Base-by-base conservation (phyloP, 2,329 filamentous ascomycete genomes). In the Thyridium curvatum region DNA sequence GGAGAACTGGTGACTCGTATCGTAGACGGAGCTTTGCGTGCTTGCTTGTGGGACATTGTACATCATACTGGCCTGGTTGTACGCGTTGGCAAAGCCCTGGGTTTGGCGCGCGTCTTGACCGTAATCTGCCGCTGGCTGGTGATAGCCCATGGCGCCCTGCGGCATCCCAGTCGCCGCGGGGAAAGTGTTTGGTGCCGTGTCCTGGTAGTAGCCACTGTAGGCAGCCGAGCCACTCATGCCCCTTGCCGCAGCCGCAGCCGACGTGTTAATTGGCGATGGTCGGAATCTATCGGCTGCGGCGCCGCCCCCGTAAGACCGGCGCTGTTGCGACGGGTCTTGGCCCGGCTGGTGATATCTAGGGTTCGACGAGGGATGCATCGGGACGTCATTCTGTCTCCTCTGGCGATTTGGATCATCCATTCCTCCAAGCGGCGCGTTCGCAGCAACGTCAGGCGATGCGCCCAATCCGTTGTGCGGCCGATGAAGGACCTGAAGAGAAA, bases 401-500 rank as follows among this genome's bases (percentile, higher is more conserved):
- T 79, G 72, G 59, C 76, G 79, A 64, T 77, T 77, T 68, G 82
- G 78, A 66, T 84, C 80, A 71, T 91, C 86, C 86, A 93, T 93
- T 59, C 78, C 80, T 65, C 64, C 60, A 69, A 69, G 60, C 56
- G 67, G 64, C 60, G 66, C 62, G 62, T 71, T 64, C 55, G 64
- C 60, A 63, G 68, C 66, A 61, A 69, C 66, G 65, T 66, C 69
- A 65, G 71, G 64, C 64, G 69, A 68, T 64, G 74, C 71, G 71
- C 76, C 71, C 59, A 77, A 26, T 71, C 70, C 74, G 75, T 68
- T 77, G 73, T 67, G 73, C 74, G 69, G 71, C 74, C 68, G 79
- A 79, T 69, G 79, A 77, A 62, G 77, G 68, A 67, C 74, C 72
- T 61, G 71, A 72, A 52, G 71, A 74, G 55, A 72, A 70, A 69